Percentiles rank a stretch among this genome's conserved stretches.
phyloP scores from a whole-genome alignment of 176 grass and related monocot species.

The Aegilops sharonensis region DNA sequence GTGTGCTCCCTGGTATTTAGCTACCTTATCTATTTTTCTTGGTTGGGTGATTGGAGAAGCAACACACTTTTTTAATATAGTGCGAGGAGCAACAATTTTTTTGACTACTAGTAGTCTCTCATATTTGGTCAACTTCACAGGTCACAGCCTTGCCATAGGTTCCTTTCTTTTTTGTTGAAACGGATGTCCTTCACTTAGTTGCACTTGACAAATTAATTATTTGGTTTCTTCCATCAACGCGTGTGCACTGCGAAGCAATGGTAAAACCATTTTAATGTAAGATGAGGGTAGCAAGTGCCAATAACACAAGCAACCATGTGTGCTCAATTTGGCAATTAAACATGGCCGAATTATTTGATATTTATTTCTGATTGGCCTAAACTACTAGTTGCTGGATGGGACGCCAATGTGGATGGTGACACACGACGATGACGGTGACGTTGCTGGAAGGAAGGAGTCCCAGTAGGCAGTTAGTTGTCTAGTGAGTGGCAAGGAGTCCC shows the following conservation, averaged over 20 bases:
- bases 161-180: too few species aligned
- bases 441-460: too few species aligned
- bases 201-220: neutral
- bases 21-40: neutral
- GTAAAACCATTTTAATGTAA: neutral
- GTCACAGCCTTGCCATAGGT: neutral
- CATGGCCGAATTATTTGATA: neutral
- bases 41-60: constrained; percentile 18
- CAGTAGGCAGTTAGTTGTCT: neutral
- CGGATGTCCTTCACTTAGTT: neutral
- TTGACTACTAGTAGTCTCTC: neutral
- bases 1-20: neutral
- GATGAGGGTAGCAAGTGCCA: constrained; percentile 11
- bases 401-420: neutral
- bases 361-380: constrained; percentile 25
- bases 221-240: neutral
- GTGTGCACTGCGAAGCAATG: neutral
- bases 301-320: constrained; percentile 22
- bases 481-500: neutral
- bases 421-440: neutral
- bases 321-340: constrained; percentile 15
- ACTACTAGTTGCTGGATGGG: constrained; percentile 19
- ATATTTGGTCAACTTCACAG: constrained; percentile 24
- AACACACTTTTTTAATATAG: neutral
- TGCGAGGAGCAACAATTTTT: neutral